These are phyloP conservation scores for Argentina anserina DNA, from an alignment of 306 rosid species.

Conservation along the genomic window DNA sequence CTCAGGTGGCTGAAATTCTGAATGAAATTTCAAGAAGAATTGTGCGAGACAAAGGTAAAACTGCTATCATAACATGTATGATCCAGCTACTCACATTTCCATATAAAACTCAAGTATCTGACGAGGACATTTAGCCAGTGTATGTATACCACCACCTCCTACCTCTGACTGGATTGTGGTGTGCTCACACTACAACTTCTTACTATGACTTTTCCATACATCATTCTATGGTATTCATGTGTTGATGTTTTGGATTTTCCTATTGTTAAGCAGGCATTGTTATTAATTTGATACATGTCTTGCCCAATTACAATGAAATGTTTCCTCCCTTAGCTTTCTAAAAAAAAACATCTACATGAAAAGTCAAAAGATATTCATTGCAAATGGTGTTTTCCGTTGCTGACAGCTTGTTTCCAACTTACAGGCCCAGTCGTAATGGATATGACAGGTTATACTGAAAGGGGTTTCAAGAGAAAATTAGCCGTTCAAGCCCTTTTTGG, in stretches of 20 bases:
- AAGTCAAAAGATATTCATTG: not conserved
- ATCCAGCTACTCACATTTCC: not conserved
- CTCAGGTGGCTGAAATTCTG: conserved; percentile 62
- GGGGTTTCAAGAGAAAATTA: conserved; percentile 93
- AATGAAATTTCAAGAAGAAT: conserved; percentile 84
- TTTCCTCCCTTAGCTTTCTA: conserved; percentile 8
- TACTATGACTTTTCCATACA: not conserved
- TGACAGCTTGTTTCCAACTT: conserved; percentile 26
- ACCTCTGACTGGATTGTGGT: not conserved
- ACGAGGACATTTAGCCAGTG: not conserved
- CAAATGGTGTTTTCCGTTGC: conserved; percentile 18
- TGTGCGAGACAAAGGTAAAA: conserved; percentile 78
- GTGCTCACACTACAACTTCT: not conserved
- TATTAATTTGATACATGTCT: conserved; percentile 9
- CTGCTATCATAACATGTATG: not conserved
- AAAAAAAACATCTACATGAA: not conserved
- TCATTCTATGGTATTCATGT: conserved; percentile 5
- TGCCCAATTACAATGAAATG: conserved; percentile 4
- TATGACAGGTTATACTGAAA: conserved; percentile 80
- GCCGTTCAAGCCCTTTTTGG: conserved; percentile 91
- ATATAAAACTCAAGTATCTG: not conserved
- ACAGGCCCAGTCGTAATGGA: conserved; percentile 93
- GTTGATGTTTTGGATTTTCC: not conserved
- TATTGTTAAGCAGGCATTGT: not conserved
- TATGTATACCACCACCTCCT: not conserved